A percentile compares a stretch with the other conserved stretches of the same genome.
Conservation (phyloP, 164 flowering plant genomes). For the Houttuynia cordata region DNA sequence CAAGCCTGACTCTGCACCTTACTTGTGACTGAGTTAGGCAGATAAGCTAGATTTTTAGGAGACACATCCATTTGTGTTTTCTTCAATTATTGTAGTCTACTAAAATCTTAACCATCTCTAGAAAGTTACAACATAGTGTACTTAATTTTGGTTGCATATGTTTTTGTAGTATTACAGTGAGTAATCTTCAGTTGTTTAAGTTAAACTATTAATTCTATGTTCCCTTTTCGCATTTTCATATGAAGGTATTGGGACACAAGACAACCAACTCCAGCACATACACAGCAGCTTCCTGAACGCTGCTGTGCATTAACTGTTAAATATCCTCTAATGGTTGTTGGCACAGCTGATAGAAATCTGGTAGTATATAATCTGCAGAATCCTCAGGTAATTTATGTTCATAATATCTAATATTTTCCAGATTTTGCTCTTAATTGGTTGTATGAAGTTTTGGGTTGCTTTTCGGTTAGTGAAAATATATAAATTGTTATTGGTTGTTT, state of each 20-base stretch:
- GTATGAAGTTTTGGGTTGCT: no score
- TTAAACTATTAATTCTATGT: no score
- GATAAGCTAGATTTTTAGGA: no score
- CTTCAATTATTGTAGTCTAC: no score
- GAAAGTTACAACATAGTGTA: no score
- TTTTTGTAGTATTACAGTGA: neutral
- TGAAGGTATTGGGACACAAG: slow-evolving; percentile 92
- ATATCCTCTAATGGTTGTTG: slow-evolving; percentile 97
- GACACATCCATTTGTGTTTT: no score
- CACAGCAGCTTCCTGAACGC: slow-evolving; percentile 89
- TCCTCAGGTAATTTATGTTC: slow-evolving; percentile 61
- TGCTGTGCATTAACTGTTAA: slow-evolving; percentile 76
- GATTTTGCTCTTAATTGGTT: neutral
- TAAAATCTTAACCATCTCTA: no score
- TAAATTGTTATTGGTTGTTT: no score
- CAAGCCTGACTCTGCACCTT: no score
- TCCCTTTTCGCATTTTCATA: neutral
- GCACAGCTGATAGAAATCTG: slow-evolving; percentile 88
- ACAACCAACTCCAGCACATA: slow-evolving; percentile 82
- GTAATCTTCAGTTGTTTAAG: neutral
- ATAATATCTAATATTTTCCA: neutral
- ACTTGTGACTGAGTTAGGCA: no score
- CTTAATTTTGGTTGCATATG: neutral
- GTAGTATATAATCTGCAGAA: slow-evolving; percentile 73
- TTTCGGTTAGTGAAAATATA: no score